Base-by-base conservation (phyloP, 768 basidiomycete genomes). In the Psilocybe sp. region DNA sequence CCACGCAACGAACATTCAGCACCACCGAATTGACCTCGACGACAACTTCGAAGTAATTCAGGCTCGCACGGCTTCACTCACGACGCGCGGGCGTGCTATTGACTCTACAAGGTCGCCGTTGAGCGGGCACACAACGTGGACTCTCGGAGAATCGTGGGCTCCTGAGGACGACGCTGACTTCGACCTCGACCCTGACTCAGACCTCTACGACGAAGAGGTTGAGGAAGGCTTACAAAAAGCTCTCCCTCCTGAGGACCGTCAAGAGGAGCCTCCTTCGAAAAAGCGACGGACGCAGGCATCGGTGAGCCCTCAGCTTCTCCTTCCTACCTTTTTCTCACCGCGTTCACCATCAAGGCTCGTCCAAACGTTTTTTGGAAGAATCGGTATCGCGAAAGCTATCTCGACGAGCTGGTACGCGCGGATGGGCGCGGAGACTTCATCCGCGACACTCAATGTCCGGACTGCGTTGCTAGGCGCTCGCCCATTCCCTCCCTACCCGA, bases 361-460 rank as follows among this genome's bases (percentile, higher is more conserved):
- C 52, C 52, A 13, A 14, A 53, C 32, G 40, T 53, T 13, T n/a
- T 48, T 7, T 53, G 51, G 51, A 53, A 34, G 23, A 34, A 53
- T 16, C 32, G 40, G 13, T 41, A 49, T 19, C 28, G 52, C 12
- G 31, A 48, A 15, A 40, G 15, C 5, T 53, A 44, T 31, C 42
- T 53, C 5, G 47, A 53, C n/a, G 52, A 53, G 35, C 13, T 53
- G 5, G 2, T 48, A 3, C 31, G 47, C 13, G 14, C 37, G 19
- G 40, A 34, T 6, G 52, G 47, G 2, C 47, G 52, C 15, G 52
- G 40, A 2, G 52, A 49, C 31, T 40, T 38, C 32, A 38, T 28
- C n/a, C 15, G 7, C 37, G 31, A 23, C 2, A 33, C 19, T n/a
- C 5, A 28, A 2, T 53, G 52, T 31, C 47, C 52, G 1, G 52